These are phyloP conservation scores for Acanthochlamys bracteata DNA, from an alignment of 106 monocot genomes.

Conservation along the genomic window DNA sequence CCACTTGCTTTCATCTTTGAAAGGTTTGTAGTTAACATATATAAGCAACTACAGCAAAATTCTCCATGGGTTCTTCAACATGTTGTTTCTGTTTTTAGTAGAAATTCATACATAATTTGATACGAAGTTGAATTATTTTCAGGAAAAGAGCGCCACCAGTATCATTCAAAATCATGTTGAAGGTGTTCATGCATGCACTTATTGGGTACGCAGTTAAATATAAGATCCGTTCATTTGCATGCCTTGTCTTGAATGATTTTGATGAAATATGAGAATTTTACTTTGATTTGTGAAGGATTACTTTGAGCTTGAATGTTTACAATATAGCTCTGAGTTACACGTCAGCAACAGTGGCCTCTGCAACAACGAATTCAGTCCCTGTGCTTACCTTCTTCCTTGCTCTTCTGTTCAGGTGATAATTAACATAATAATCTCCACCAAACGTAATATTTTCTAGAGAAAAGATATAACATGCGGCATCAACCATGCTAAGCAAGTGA, in stretches of 20 bases:
- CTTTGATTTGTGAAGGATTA: slow-evolving; percentile 34
- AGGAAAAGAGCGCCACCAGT: slow-evolving; percentile 40
- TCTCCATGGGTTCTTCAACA: too few species aligned
- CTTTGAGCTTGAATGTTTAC: slow-evolving; percentile 28
- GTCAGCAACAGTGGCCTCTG: slow-evolving; percentile 40
- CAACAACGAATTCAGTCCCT: slow-evolving; percentile 25
- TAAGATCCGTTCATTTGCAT: too few species aligned
- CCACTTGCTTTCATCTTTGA: slow-evolving; percentile 30
- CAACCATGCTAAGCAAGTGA: too few species aligned
- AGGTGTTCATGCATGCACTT: slow-evolving; percentile 44
- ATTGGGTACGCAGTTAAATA: slow-evolving; percentile 26
- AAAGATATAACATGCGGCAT: too few species aligned
- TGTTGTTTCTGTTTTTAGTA: too few species aligned
- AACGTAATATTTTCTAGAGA: too few species aligned
- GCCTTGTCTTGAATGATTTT: too few species aligned
- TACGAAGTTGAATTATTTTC: too few species aligned
- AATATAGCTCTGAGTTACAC: slow-evolving; percentile 27
- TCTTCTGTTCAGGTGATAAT: slow-evolving; percentile 1
- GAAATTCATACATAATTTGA: too few species aligned
- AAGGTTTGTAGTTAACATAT: too few species aligned
- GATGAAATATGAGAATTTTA: too few species aligned
- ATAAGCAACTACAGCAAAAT: neutral
- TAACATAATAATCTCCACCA: too few species aligned
- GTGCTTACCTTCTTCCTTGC: slow-evolving; percentile 32
- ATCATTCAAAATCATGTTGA: slow-evolving; percentile 22